Base-by-base conservation (phyloP, 192 early-diverging fungal genomes). In the Mortierella antarctica region DNA sequence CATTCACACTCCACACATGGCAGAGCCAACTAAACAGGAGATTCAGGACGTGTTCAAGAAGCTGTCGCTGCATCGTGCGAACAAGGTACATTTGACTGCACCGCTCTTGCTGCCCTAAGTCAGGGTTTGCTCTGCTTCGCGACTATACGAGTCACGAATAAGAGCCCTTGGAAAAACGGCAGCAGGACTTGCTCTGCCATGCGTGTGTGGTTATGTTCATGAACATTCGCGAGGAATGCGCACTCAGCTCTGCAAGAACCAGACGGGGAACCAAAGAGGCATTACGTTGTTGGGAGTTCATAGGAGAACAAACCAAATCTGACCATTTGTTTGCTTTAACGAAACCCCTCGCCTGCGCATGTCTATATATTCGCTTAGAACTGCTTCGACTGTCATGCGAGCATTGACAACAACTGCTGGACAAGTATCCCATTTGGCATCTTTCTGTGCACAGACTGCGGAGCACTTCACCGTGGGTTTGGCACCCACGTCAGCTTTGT, bases 381-480 rank as follows among this genome's bases (percentile, higher is more conserved):
- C 60, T 80, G 77, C 60, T 80, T 80, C 59, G 77, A 80, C 55
- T 80, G 77, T 44, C 77, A 80, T 72, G 77, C 77, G 58, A 80
- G 77, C 65, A 80, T 80, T 48, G 77, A 80, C 70, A 71, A 72
- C 48, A 80, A 80, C 48, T 80, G 77, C 31, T 80, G 77, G 77
- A 67, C 70, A 8, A 80, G 77, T 47, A 72, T 80, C 39, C 77
- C 77, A 20, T 80, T 80, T 54, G 77, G 77, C 31, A 80, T 80
- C 70, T 80, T 80, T 68, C 57, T 80, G 3, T 80, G 77, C 20
- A 80, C 77, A 44, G 77, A 80, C 60, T 80, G 77, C 72, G 77
- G 77, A 7, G 77, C 77, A 5, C 46, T 63, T 17, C 77, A 80
- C 47, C 77, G 77, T 21, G 54, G 70, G 48, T 80, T 80, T 68